These are phyloP conservation scores for Phylloboletellus chloephorus DNA, from an alignment of 1,284 basidiomycete species.

Conservation along the genomic window DNA sequence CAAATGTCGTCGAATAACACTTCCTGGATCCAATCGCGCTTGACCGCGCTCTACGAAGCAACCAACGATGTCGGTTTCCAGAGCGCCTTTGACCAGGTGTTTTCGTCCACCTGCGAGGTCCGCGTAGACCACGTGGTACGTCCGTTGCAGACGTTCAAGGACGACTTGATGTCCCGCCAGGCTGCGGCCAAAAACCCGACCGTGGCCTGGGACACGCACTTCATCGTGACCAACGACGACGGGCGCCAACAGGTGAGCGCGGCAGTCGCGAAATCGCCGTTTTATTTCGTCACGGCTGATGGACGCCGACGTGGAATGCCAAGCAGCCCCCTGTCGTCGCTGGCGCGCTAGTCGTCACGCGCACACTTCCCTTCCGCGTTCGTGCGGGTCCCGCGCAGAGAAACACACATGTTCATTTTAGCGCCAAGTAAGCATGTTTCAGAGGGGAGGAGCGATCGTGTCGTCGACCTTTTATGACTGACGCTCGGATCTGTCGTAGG, in stretches of 20 bases:
- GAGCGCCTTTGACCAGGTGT: slow-evolving; percentile 27
- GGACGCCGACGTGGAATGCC: background rate
- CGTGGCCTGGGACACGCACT: slow-evolving; percentile 34
- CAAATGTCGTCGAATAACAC: slow-evolving; percentile 5
- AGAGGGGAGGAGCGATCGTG: background rate
- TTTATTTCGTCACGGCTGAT: no score
- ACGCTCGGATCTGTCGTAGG: slow-evolving; percentile 20
- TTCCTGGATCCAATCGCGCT: slow-evolving; percentile 25
- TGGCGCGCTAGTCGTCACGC: slow-evolving; percentile 39
- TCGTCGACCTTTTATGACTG: background rate
- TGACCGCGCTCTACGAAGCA: slow-evolving; percentile 29
- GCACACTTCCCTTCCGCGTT: slow-evolving; percentile 41
- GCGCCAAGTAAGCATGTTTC: slow-evolving; percentile 39
- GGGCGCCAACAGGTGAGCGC: slow-evolving; percentile 19
- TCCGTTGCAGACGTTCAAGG: slow-evolving; percentile 30
- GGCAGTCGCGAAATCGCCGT: background rate
- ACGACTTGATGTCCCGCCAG: slow-evolving; percentile 20
- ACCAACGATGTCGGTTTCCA: slow-evolving; percentile 15
- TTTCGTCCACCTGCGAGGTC: slow-evolving; percentile 33
- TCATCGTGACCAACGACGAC: slow-evolving; percentile 29
- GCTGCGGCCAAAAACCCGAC: slow-evolving; percentile 17
- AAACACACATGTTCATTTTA: slow-evolving; percentile 36
- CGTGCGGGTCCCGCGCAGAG: slow-evolving; percentile 39
- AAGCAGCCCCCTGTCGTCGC: slow-evolving; percentile 37
- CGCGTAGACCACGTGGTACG: slow-evolving; percentile 31